A percentile compares a stretch with the other conserved stretches of the same genome.
Evolutionary conservation across 805 yeast genomes (phyloP).

Genomic region (Jamesozyma rosinii): DNA sequence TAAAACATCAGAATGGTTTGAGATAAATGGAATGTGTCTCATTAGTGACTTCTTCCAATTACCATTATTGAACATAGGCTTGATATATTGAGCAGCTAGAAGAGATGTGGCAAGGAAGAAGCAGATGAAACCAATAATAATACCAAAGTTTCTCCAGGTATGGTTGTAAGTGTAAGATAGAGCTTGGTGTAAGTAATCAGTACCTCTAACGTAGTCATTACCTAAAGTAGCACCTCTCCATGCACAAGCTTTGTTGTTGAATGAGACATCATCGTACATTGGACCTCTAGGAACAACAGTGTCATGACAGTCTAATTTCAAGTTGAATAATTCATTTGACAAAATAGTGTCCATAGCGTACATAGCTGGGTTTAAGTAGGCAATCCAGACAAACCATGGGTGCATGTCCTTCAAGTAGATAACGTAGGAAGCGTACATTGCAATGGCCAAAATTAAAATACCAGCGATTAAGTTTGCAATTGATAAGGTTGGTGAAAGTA

Average conservation of each 20-base stretch:
- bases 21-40: conserved; percentile 1
- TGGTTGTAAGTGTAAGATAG: conserved; percentile 47
- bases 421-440: conserved; percentile 57
- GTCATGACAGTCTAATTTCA: conserved; percentile 45
- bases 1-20: neutral
- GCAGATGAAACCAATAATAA: conserved; percentile 41
- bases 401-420: conserved; percentile 53
- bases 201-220: conserved; percentile 42
- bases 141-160: conserved; percentile 74
- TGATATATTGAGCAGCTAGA: conserved; percentile 27
- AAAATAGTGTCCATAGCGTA: conserved; percentile 56
- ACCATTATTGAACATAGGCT: conserved; percentile 16
- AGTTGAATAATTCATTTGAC: conserved; percentile 54
- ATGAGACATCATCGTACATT: conserved; percentile 36
- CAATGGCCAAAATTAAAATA: conserved; percentile 39
- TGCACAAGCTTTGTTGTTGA: conserved; percentile 42
- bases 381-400: conserved; percentile 65
- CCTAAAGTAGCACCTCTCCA: conserved; percentile 58
- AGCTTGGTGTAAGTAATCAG: conserved; percentile 39
- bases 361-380: conserved; percentile 47
- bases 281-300: conserved; percentile 53
- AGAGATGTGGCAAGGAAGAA: conserved; percentile 29
- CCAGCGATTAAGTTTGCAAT: conserved; percentile 57
- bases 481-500: conserved; percentile 40
- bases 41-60: neutral